phyloP scores from a whole-genome alignment of 2,329 filamentous ascomycete genomes.

The Colletotrichum plurivorum region DNA sequence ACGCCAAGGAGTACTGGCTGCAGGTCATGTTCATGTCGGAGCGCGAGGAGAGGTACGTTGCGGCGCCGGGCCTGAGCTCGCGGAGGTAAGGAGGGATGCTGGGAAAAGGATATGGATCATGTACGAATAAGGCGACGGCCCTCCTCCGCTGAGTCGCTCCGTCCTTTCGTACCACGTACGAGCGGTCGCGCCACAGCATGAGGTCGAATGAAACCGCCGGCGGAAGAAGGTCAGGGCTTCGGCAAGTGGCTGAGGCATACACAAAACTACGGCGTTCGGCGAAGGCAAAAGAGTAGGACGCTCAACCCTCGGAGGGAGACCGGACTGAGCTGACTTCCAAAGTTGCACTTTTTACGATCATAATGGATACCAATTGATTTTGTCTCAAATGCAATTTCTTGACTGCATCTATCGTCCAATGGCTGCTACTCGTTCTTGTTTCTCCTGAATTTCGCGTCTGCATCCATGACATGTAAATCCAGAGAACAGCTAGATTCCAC shows the following conservation, averaged over 20 bases:
- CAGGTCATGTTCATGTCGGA: conserved; percentile 99
- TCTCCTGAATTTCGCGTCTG: conserved; percentile 32
- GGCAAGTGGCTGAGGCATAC: too few species aligned
- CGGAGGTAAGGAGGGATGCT: conserved; percentile 53
- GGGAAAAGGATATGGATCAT: not conserved
- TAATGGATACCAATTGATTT: not conserved
- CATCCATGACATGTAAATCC: conserved; percentile 34
- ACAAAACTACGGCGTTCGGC: conserved; percentile 27
- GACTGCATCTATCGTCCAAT: conserved; percentile 31
- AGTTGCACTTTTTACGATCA: conserved; percentile 6
- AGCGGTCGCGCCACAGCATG: too few species aligned
- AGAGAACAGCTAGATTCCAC: conserved; percentile 28
- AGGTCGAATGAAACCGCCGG: too few species aligned
- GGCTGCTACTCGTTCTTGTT: conserved; percentile 17
- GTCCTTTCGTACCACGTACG: too few species aligned
- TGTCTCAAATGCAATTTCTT: conserved; percentile 33
- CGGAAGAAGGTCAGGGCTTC: not conserved
- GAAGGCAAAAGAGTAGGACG: conserved; percentile 22
- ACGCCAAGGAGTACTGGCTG: conserved; percentile 97
- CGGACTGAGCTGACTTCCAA: conserved; percentile 3
- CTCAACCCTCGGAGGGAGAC: not conserved
- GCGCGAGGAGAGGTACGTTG: conserved; percentile 88
- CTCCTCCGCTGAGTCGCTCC: too few species aligned
- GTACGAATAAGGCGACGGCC: not conserved
- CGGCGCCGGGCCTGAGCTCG: conserved; percentile 72